Evolutionary conservation across 2,329 filamentous ascomycete genomes (phyloP), one percentile per base, ranked within the genome.

Genomic region (Talaromyces sp.): DNA sequence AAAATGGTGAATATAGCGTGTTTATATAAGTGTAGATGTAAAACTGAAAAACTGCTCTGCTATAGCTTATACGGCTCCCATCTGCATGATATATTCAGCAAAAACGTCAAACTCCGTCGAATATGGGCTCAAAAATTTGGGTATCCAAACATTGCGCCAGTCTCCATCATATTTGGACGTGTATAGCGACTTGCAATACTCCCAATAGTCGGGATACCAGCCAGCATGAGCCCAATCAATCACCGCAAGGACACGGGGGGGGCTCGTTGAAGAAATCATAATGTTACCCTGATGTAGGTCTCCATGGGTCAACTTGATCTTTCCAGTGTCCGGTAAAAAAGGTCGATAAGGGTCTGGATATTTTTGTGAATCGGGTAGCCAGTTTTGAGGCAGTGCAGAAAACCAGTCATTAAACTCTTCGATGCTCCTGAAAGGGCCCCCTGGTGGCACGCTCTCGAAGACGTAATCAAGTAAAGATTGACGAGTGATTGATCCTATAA

Each of bases 201-300:
- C 71, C 72, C 69, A 73, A 28, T 73, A 74, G 25, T 72, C 69
- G 0, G 70, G 72, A 58, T 73, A 72, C 71, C 71, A 75, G 1
- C 71, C 72, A 13, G 68, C 62, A 57, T 74, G 70, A 2, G 59
- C 61, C 71, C 71, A 74, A 57, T 73, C 71, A 15, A 75, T 63
- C 13, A 74, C 36, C 2, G 66, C 65, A 47, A 73, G 54, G 22
- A 73, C 25, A 6, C 62, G 67, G 22, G 58, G 44, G 0, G 67
- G 66, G 10, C 32, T 58, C 27, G 64, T 64, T 4, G 66, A 65
- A 28, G 70, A 69, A 22, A 74, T 51, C 3, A 75, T 69, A 49
- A 75, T 71, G 32, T 75, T 75, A 6, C 57, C 63, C 53, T 64
- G 67, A 62, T 74, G 69, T 22, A 22, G 22, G 22, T 75, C 72